These are phyloP conservation scores for Ogataea trehaloabstinens DNA, from an alignment of 805 yeast genomes.

Conservation along the genomic window DNA sequence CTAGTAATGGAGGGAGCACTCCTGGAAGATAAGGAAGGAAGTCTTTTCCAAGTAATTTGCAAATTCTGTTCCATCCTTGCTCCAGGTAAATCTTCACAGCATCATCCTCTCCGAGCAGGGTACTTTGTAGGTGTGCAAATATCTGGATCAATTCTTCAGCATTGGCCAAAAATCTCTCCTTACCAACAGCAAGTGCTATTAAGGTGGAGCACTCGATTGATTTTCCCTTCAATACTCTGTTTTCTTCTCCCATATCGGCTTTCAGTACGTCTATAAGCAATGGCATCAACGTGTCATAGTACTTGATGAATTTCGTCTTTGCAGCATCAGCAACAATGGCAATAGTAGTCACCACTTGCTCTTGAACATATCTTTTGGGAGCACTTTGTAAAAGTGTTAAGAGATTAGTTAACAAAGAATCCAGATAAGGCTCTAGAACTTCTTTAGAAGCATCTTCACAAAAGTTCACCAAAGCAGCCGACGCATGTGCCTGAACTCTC, in stretches of 20 bases:
- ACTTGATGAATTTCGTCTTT: conserved; percentile 79
- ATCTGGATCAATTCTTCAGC: conserved; percentile 70
- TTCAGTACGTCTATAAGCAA: conserved; percentile 73
- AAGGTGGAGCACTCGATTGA: conserved; percentile 94
- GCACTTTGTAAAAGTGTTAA: conserved; percentile 70
- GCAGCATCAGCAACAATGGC: conserved; percentile 98
- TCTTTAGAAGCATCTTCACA: conserved; percentile 89
- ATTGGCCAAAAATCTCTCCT: conserved; percentile 78
- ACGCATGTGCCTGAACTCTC: conserved; percentile 96
- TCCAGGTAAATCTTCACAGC: conserved; percentile 84
- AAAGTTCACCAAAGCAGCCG: conserved; percentile 96
- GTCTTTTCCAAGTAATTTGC: conserved; percentile 80
- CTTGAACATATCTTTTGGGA: conserved; percentile 92
- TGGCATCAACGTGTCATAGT: conserved; percentile 94
- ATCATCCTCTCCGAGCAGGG: conserved; percentile 66
- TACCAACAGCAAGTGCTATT: conserved; percentile 93
- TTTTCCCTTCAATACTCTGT: conserved; percentile 80
- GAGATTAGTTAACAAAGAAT: conserved; percentile 69
- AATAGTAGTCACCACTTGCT: conserved; percentile 93
- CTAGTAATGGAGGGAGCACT: conserved; percentile 86
- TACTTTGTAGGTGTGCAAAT: conserved; percentile 66
- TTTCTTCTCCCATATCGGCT: conserved; percentile 75
- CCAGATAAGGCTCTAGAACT: conserved; percentile 88
- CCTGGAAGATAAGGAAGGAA: conserved; percentile 80
- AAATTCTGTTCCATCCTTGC: conserved; percentile 95